Evolutionary conservation across 352 stramenopile genomes (phyloP), one percentile per base, ranked within the genome.

Genomic region (Pythium aquatile): DNA sequence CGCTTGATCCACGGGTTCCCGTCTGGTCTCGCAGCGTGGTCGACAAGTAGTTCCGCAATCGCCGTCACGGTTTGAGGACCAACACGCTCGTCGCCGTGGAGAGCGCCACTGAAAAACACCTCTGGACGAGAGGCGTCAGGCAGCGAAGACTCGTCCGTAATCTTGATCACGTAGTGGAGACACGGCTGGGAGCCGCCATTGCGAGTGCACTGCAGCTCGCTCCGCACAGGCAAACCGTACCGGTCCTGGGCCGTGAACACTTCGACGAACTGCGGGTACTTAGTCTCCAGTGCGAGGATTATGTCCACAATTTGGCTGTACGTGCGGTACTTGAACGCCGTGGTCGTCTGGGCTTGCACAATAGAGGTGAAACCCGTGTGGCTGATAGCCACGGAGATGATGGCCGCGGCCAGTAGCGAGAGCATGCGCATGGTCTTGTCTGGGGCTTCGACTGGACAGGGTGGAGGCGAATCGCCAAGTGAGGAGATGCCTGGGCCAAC

Each of bases 11-110:
- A 89, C 26, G 72, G 40, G 42, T 78, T 78, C 16, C 81, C 55
- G 59, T 90, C 79, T 2, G 49, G 2, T 26, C 73, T 65, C 40
- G 44, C 56, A 17, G 75, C 74, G 63, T 93, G 81, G 16, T 85
- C 77, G 10, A 88, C 70, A 8, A 98, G 65, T 14, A 85, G 62
- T 69, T 80, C 65, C 1, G 77, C 75, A 16, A 96, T 76, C 42
- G 94, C 79, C 24, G 98, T 75, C 20, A 94, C 77, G 0, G 83
- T 73, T 29, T 93, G 87, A 5, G 96, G 94, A 17, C 93, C 93
- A 2, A 98, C 91, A 6, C 92, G 83, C 72, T 99, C 94, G 68
- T 99, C 87, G 7, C 97, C 97, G 70, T 99, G 96, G 1, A 99
- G 79, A 26, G 86, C 83, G 13, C 97, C 97, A 48, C 85, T 98